Conservation (phyloP, 805 yeast species). For the Metschnikowia drakensbergensis region DNA sequence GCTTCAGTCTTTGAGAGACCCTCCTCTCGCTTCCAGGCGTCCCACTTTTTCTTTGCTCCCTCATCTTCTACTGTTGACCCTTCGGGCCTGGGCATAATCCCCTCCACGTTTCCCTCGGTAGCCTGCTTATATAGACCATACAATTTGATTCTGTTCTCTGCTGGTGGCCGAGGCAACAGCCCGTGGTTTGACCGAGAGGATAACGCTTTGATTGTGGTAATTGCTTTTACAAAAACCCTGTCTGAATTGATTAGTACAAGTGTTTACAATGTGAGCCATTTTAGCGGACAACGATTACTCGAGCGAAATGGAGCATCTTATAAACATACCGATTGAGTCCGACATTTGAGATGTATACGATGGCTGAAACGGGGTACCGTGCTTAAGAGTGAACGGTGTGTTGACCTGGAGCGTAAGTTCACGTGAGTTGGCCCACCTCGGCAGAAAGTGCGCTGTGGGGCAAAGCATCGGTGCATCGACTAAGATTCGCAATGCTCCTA, state of each 20-base stretch:
- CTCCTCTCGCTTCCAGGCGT: constrained; percentile 76
- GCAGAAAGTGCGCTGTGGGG: constrained; percentile 5
- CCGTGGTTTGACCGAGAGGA: constrained; percentile 62
- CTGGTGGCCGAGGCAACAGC: constrained; percentile 71
- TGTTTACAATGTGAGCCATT: background rate
- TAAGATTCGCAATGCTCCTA: background rate
- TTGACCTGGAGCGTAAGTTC: background rate
- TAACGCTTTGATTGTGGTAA: constrained; percentile 69
- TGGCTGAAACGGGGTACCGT: background rate
- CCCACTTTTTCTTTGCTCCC: constrained; percentile 72
- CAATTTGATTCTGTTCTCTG: constrained; percentile 59
- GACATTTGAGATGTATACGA: constrained; percentile 32
- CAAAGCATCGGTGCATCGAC: constrained; percentile 4
- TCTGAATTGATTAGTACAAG: constrained; percentile 39
- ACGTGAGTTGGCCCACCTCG: constrained; percentile 5
- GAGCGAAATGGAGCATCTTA: background rate
- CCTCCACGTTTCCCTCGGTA: constrained; percentile 78
- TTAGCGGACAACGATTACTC: background rate
- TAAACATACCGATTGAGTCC: constrained; percentile 44
- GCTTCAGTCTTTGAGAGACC: constrained; percentile 71
- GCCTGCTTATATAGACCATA: constrained; percentile 88
- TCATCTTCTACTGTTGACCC: constrained; percentile 61
- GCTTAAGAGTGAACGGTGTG: background rate
- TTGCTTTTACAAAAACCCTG: constrained; percentile 78
- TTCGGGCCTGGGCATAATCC: constrained; percentile 60